Percentiles rank a stretch among this genome's conserved stretches.
Conservation (phyloP, 2,329 filamentous ascomycete genomes). For the Trichoderma oligosporum region DNA sequence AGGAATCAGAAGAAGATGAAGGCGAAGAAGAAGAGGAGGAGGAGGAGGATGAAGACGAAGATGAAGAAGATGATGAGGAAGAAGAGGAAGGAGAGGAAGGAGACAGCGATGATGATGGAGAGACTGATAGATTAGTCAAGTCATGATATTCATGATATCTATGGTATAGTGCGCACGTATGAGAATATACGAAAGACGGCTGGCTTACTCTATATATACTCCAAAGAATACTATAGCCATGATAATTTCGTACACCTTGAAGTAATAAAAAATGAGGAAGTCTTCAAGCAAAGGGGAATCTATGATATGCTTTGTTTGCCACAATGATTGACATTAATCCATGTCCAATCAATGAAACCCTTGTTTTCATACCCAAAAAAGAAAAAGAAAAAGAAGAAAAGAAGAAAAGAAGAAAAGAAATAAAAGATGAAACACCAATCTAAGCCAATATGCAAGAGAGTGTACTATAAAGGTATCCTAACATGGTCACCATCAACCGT, state of each 20-base stretch:
- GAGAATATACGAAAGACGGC: neutral
- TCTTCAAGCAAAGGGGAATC: neutral
- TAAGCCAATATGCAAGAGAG: constrained; percentile 19
- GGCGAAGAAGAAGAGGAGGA: constrained; percentile 51
- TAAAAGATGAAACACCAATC: constrained; percentile 8
- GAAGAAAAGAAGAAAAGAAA: neutral
- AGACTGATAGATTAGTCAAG: constrained; percentile 43
- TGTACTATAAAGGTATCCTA: constrained; percentile 9
- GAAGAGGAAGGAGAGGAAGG: constrained; percentile 48
- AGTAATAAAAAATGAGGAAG: neutral
- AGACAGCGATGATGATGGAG: constrained; percentile 45
- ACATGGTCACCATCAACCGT: constrained; percentile 3
- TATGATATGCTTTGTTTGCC: neutral
- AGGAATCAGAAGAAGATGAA: constrained; percentile 45
- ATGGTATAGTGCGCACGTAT: neutral
- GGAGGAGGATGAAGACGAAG: constrained; percentile 50
- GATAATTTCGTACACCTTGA: neutral
- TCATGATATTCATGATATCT: constrained; percentile 2
- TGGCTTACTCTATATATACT: neutral
- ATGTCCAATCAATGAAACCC: neutral
- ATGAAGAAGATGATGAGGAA: constrained; percentile 49
- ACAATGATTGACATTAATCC: neutral
- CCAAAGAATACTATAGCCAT: neutral
- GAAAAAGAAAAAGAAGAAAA: neutral
- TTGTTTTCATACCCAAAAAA: neutral